phyloP scores from a whole-genome alignment of 306 rosid genomes.

The Sechiopsis laciniata region DNA sequence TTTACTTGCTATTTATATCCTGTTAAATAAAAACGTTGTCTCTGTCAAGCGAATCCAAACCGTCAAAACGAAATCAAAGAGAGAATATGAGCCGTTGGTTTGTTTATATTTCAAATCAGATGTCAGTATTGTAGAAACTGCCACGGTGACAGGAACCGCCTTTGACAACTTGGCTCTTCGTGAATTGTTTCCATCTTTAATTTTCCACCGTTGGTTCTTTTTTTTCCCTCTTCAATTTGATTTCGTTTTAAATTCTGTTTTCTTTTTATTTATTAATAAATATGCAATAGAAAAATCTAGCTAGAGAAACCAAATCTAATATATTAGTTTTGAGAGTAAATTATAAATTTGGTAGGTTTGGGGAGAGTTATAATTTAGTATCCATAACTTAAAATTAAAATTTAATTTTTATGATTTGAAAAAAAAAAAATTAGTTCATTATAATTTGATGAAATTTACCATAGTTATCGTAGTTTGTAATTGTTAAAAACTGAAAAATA shows the following conservation, averaged over 20 bases:
- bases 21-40: not conserved
- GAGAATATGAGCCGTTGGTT: slow-evolving; percentile 9
- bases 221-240: not conserved
- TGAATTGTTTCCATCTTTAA: slow-evolving; percentile 2
- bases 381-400: too few species aligned
- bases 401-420: too few species aligned
- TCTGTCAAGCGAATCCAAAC: not conserved
- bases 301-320: slow-evolving; percentile 9
- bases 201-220: slow-evolving; percentile 18
- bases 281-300: not conserved
- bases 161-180: not conserved
- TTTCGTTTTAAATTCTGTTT: too few species aligned
- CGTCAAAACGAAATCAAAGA: not conserved
- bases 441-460: too few species aligned
- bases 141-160: slow-evolving; percentile 13
- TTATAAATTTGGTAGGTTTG: not conserved
- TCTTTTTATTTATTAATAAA: too few species aligned
- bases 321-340: not conserved
- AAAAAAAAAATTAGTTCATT: too few species aligned
- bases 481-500: too few species aligned
- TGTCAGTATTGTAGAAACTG: slow-evolving; percentile 1
- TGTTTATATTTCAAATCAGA: not conserved
- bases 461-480: too few species aligned
- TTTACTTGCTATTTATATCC: not conserved
- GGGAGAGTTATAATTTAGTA: too few species aligned